These are phyloP conservation scores for Pestalotiopsis fici DNA, from an alignment of 2,329 filamentous ascomycete species.

Conservation along the genomic window DNA sequence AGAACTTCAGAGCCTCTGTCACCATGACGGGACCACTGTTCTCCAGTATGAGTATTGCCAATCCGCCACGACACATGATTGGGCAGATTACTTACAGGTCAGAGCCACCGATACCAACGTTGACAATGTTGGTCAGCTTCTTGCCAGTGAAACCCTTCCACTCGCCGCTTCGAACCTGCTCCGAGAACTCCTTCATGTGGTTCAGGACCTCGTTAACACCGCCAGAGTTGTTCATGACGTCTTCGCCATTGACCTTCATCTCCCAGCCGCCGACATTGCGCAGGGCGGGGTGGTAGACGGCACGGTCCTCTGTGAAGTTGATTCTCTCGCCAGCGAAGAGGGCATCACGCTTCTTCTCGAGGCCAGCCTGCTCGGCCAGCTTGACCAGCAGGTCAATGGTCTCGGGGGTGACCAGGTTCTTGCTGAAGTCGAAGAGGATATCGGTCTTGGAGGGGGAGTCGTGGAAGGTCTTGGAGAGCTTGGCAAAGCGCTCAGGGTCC, in stretches of 20 bases:
- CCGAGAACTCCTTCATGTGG: conserved; percentile 98
- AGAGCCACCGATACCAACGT: conserved; percentile 96
- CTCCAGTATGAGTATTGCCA: neutral
- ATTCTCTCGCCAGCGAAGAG: conserved; percentile 99
- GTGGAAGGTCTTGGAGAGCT: conserved; percentile 84
- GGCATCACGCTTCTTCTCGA: conserved; percentile 92
- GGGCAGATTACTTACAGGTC: conserved; percentile 76
- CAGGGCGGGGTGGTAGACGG: conserved; percentile 93
- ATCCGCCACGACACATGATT: too few species aligned
- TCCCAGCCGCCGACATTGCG: conserved; percentile 85
- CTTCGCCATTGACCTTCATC: conserved; percentile 84
- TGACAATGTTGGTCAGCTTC: conserved; percentile 94
- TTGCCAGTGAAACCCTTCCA: conserved; percentile 99
- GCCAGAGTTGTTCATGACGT: conserved; percentile 87
- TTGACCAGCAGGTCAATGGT: conserved; percentile 84
- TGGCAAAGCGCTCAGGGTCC: conserved; percentile 85
- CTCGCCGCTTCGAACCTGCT: conserved; percentile 88
- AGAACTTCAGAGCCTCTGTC: conserved; percentile 94
- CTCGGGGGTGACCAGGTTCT: conserved; percentile 96
- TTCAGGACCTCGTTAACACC: conserved; percentile 88
- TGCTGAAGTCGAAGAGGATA: conserved; percentile 97
- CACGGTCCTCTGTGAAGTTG: conserved; percentile 97
- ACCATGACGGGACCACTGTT: conserved; percentile 95
- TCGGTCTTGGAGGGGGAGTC: conserved; percentile 78
- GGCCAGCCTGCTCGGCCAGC: conserved; percentile 85